Evolutionary conservation across 2,329 filamentous ascomycete species (phyloP).

Genomic region (Metarhizium rileyi): DNA sequence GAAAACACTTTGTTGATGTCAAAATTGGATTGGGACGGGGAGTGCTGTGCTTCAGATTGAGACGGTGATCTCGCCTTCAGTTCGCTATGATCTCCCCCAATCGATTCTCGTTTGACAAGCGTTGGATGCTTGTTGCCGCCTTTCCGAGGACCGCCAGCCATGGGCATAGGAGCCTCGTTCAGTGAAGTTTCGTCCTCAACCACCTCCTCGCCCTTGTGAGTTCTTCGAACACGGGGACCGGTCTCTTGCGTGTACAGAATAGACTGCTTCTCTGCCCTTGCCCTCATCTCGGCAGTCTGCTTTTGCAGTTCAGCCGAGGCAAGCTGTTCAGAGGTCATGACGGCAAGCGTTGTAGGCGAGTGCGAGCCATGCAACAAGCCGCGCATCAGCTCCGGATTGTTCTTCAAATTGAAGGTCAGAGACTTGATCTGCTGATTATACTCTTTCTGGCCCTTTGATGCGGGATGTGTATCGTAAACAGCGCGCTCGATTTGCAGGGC

Average conservation of each 20-base stretch:
- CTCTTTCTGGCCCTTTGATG: conserved; percentile 33
- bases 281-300: conserved; percentile 67
- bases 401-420: conserved; percentile 79
- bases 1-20: conserved; percentile 82
- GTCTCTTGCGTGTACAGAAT: conserved; percentile 66
- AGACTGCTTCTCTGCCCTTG: conserved; percentile 70
- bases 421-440: conserved; percentile 59
- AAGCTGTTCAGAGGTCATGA: conserved; percentile 84
- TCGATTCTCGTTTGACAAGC: conserved; percentile 26
- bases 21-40: conserved; percentile 52
- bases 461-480: conserved; percentile 45
- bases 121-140: conserved; percentile 10
- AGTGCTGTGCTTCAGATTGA: conserved; percentile 33
- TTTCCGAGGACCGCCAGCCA: conserved; percentile 12
- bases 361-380: conserved; percentile 65
- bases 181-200: conserved; percentile 61
- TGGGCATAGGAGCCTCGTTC: conserved; percentile 25
- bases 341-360: conserved; percentile 66
- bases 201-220: conserved; percentile 91
- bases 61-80: conserved; percentile 25
- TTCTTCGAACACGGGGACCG: conserved; percentile 70
- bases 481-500: conserved; percentile 74
- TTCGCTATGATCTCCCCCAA: conserved; percentile 18
- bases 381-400: conserved; percentile 68
- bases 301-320: conserved; percentile 81